Evolutionary conservation across 208 protist species (phyloP).

Genomic region (Sergeia podlipaevii): DNA sequence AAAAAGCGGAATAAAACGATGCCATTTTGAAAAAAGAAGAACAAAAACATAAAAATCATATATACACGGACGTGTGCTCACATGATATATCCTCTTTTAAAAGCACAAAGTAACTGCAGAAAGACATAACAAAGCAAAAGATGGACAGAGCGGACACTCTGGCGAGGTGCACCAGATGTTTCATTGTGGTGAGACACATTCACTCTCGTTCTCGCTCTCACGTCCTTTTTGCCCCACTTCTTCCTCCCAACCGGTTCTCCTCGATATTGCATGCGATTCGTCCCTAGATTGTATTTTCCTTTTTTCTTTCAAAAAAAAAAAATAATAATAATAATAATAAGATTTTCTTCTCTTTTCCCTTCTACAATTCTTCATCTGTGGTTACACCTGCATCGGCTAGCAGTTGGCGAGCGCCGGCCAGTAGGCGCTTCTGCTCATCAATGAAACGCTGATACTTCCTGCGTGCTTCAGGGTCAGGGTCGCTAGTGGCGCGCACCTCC

Average conservation of each 20-base stretch:
- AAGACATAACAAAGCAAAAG: constrained; percentile 8
- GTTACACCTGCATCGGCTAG: constrained; percentile 49
- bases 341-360: constrained; percentile 7
- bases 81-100: not conserved
- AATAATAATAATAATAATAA: constrained; percentile 3
- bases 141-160: not conserved
- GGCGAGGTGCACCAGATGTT: too few relatives aligned
- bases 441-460: constrained; percentile 50
- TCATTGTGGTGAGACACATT: too few relatives aligned
- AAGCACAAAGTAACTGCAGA: not conserved
- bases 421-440: constrained; percentile 48
- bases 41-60: constrained; percentile 10
- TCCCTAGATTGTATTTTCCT: too few relatives aligned
- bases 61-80: not conserved
- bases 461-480: constrained; percentile 33
- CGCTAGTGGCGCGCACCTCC: constrained; percentile 27
- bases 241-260: too few relatives aligned
- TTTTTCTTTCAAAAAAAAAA: constrained; percentile 7
- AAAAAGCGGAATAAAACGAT: constrained; percentile 1
- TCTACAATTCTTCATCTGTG: constrained; percentile 18
- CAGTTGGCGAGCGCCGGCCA: constrained; percentile 41
- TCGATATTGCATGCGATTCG: too few relatives aligned
- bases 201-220: too few relatives aligned
- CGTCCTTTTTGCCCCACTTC: too few relatives aligned
- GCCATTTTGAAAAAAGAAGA: constrained; percentile 17